Percentiles rank a stretch among this genome's conserved stretches.
phyloP scores from a whole-genome alignment of 148 eudicot genomes.

The Amaranthus cruentus region DNA sequence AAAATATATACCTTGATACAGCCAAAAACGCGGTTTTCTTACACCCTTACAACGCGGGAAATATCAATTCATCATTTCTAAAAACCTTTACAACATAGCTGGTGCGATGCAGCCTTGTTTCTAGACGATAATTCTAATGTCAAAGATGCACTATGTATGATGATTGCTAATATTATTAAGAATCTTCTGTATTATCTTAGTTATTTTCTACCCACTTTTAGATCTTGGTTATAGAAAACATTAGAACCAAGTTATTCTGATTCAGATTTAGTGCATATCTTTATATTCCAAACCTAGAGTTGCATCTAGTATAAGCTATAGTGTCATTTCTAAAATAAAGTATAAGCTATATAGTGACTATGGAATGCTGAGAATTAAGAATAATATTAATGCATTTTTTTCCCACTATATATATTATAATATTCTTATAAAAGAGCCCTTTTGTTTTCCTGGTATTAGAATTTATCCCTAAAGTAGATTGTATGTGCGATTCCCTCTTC shows the following conservation, averaged over 20 bases:
- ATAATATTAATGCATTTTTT: constrained; percentile 1
- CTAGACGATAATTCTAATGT: constrained; percentile 17
- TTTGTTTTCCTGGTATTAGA: neutral
- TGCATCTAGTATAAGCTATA: constrained; percentile 3
- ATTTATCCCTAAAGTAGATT: neutral
- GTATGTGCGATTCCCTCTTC: neutral
- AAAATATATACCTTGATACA: no score
- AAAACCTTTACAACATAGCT: no score
- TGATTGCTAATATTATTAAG: constrained; percentile 31
- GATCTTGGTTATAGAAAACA: constrained; percentile 1
- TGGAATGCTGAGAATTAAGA: neutral
- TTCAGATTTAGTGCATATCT: neutral
- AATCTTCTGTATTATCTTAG: constrained; percentile 12
- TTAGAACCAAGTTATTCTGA: neutral
- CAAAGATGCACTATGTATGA: constrained; percentile 31
- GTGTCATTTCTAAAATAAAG: neutral
- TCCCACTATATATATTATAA: neutral
- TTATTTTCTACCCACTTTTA: constrained; percentile 14
- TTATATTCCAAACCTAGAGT: neutral
- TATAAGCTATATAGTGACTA: neutral
- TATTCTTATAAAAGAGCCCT: neutral
- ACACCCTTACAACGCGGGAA: no score
- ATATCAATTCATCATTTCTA: no score
- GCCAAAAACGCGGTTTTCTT: no score
- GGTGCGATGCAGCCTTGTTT: no score